Conservation (phyloP, 305 asterid species). For the Striga hermonthica region DNA sequence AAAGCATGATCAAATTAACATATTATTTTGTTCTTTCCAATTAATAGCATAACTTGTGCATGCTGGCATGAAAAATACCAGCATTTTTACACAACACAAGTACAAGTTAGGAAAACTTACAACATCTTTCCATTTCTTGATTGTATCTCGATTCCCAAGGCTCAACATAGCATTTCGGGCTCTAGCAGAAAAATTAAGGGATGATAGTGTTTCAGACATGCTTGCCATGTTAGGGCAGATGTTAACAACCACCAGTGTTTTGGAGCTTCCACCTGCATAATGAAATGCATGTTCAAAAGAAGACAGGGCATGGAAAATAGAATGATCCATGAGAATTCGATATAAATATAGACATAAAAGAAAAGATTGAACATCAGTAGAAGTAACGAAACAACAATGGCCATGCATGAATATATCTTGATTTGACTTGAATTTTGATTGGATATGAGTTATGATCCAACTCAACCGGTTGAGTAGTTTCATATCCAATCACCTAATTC, state of each 20-base stretch:
- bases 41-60: conserved; percentile 20
- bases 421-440: neutral
- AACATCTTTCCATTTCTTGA: conserved; percentile 93
- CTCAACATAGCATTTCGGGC: conserved; percentile 82
- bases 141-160: conserved; percentile 96
- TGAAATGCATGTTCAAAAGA: conserved; percentile 25
- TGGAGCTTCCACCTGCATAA: conserved; percentile 87
- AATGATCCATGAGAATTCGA: conserved; percentile 19
- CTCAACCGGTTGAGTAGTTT: too few species aligned
- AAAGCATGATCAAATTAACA: conserved; percentile 23
- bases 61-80: conserved; percentile 19
- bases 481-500: too few species aligned
- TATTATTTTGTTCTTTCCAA: conserved; percentile 18
- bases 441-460: too few species aligned
- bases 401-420: conserved; percentile 17
- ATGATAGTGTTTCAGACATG: conserved; percentile 77
- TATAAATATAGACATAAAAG: conserved; percentile 19
- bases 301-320: neutral
- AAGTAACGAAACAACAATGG: conserved; percentile 23
- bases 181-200: conserved; percentile 91
- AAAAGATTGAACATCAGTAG: conserved; percentile 13
- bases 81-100: conserved; percentile 16
- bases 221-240: conserved; percentile 69
- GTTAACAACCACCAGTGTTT: conserved; percentile 83
- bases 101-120: conserved; percentile 52